These are phyloP conservation scores for Antarctomyces pellizariae DNA, from an alignment of 495 filamentous ascomycete species.

Conservation along the genomic window DNA sequence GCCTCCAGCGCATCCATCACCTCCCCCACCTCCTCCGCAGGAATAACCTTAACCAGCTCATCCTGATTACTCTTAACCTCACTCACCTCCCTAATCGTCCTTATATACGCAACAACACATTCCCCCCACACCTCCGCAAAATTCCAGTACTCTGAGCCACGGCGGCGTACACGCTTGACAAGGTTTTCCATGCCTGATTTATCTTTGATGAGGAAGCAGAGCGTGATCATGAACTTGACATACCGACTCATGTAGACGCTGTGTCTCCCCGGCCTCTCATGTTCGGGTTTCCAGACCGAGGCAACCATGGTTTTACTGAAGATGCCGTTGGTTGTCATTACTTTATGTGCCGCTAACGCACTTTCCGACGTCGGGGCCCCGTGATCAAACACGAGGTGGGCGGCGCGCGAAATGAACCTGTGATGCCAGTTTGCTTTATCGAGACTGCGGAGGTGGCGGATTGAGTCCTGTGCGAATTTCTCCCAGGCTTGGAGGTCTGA, in stretches of 20 bases:
- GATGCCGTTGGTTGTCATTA: no score
- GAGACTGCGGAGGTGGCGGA: constrained; percentile 53
- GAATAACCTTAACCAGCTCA: constrained; percentile 54
- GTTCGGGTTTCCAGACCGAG: constrained; percentile 90
- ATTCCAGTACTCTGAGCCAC: constrained; percentile 61
- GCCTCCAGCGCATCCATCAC: constrained; percentile 24
- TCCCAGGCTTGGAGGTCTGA: constrained; percentile 45
- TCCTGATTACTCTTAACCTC: constrained; percentile 45
- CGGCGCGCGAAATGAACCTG: constrained; percentile 60
- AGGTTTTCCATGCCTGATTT: constrained; percentile 56
- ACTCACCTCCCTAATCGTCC: constrained; percentile 46
- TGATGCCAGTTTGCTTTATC: constrained; percentile 98
- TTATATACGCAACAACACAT: constrained; percentile 48
- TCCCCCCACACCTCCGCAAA: constrained; percentile 72
- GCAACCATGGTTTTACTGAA: constrained; percentile 88
- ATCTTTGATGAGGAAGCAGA: constrained; percentile 59
- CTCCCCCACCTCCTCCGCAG: constrained; percentile 54
- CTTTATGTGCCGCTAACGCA: constrained; percentile 42
- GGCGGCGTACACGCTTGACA: constrained; percentile 59
- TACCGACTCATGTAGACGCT: constrained; percentile 89
- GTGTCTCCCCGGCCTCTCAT: constrained; percentile 75
- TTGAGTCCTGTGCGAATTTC: constrained; percentile 41
- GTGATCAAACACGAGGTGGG: constrained; percentile 48
- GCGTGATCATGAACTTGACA: constrained; percentile 49
- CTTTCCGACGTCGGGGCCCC: constrained; percentile 6